Evolutionary conservation across 1,284 basidiomycete species (phyloP), one percentile per base, ranked within the genome.

Genomic region (Cystobasidium pallidum): DNA sequence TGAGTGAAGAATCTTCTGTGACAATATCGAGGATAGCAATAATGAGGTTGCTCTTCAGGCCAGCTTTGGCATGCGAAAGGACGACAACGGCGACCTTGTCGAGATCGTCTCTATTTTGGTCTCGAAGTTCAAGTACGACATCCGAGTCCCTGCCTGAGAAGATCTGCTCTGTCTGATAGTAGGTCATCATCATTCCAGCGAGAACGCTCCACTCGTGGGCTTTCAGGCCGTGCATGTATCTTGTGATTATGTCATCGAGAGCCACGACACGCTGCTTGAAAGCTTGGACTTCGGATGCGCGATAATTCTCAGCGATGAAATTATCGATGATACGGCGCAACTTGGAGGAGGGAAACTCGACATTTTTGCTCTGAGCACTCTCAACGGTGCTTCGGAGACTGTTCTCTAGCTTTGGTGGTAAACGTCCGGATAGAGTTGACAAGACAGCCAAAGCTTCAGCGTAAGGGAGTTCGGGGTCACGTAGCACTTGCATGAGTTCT

Each of bases 1-100:
- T 66, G 39, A 75, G 73, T n/a, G 78, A 76, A 52, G 78, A 89
- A 58, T 85, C 84, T 54, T 77, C 78, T 83, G 95, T 95, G 82
- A 96, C 86, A 76, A 94, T 87, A 77, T 98, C 94, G 55, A 99
- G 85, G 52, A 99, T 84, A 17, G 88, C 86, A 67, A 94, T 85
- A 66, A 97, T 86, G 57, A 99, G 86, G 78, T 91, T 92, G 77
- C 89, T 89, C 85, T 99, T 99, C 83, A 91, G 89, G 77, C 91
- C 89, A 21, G 92, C 91, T 83, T 94, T 96, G 83, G 92, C 91
- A 83, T 99, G 96, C 76, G 95, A 96, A 67, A 97, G 86, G 30
- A 97, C 92, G 47, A 95, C 85, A 65, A 86, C 86, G 61, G 91
- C 89, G 34, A 94, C 95, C 78, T 90, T 88, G 82, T 96, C 93